These are phyloP conservation scores for Scheffersomyces lignosus DNA, from an alignment of 805 yeast genomes.

Conservation along the genomic window DNA sequence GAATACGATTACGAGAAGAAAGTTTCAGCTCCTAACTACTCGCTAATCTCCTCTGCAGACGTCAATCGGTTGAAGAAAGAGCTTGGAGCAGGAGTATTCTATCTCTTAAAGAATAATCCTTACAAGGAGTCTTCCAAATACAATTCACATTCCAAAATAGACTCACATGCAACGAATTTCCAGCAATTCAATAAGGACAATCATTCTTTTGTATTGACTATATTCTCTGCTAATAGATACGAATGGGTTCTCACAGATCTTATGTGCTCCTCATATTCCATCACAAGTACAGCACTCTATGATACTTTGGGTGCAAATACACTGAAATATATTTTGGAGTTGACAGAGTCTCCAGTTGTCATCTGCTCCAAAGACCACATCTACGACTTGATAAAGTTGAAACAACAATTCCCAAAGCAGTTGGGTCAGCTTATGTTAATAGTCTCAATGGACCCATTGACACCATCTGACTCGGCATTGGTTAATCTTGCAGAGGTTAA, in stretches of 20 bases:
- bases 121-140: conserved; percentile 12
- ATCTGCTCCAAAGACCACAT: conserved; percentile 55
- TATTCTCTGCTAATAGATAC: conserved; percentile 33
- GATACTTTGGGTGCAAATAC: conserved; percentile 40
- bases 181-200: conserved; percentile 15
- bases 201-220: conserved; percentile 31
- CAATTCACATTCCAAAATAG: conserved; percentile 22
- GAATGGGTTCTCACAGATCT: conserved; percentile 42
- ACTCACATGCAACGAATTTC: conserved; percentile 12
- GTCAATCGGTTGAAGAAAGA: conserved; percentile 44
- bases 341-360: conserved; percentile 44
- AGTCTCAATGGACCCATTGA: conserved; percentile 54
- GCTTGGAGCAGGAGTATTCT: conserved; percentile 54
- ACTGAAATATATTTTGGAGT: conserved; percentile 31
- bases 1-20: conserved; percentile 23
- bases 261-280: conserved; percentile 30
- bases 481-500: conserved; percentile 30
- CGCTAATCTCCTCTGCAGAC: conserved; percentile 34
- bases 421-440: conserved; percentile 49
- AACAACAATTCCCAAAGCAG: conserved; percentile 29
- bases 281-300: conserved; percentile 41
- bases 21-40: conserved; percentile 14
- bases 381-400: conserved; percentile 45
- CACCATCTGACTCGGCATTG: conserved; percentile 52
- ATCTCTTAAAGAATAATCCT: conserved; percentile 28